Percentiles rank a stretch among this genome's conserved stretches.
Evolutionary conservation across 805 yeast genomes (phyloP).

Genomic region (Wickerhamiella galacta): DNA sequence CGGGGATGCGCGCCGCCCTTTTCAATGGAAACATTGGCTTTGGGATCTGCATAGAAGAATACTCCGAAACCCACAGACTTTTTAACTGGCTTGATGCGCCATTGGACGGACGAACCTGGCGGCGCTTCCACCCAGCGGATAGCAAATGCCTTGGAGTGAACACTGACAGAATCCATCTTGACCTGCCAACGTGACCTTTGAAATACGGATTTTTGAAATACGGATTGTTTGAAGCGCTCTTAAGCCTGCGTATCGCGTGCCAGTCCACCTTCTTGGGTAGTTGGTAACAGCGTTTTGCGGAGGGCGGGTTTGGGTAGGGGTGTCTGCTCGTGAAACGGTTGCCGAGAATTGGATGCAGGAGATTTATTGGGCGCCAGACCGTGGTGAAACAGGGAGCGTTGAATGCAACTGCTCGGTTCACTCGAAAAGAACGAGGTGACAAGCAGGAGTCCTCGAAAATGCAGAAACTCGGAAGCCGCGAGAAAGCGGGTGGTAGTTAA

Average conservation of each 20-base stretch:
- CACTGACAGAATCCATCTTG: constrained; percentile 81
- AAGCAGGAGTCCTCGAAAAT: too few species aligned
- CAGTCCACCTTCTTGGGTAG: not conserved
- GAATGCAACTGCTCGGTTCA: too few species aligned
- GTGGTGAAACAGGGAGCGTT: too few species aligned
- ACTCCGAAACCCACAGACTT: constrained; percentile 33
- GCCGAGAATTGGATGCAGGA: too few species aligned
- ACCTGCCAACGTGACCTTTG: too few species aligned
- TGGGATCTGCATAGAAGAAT: constrained; percentile 10
- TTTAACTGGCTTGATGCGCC: constrained; percentile 70
- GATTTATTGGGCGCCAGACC: too few species aligned
- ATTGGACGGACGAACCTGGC: constrained; percentile 45
- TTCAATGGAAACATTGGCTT: constrained; percentile 11
- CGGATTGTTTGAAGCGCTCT: not conserved
- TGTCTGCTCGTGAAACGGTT: too few species aligned
- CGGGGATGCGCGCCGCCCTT: constrained; percentile 4
- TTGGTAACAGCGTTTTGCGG: not conserved
- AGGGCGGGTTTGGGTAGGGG: not conserved
- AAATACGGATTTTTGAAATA: too few species aligned
- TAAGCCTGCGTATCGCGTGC: not conserved
- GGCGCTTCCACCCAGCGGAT: constrained; percentile 83
- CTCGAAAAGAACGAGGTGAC: too few species aligned
- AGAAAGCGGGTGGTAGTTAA: too few species aligned
- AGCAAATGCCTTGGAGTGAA: constrained; percentile 75
- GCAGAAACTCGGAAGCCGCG: too few species aligned